Evolutionary conservation across 768 basidiomycete species (phyloP), one percentile per base, ranked within the genome.

Genomic region (Kwoniella dendrophila): DNA sequence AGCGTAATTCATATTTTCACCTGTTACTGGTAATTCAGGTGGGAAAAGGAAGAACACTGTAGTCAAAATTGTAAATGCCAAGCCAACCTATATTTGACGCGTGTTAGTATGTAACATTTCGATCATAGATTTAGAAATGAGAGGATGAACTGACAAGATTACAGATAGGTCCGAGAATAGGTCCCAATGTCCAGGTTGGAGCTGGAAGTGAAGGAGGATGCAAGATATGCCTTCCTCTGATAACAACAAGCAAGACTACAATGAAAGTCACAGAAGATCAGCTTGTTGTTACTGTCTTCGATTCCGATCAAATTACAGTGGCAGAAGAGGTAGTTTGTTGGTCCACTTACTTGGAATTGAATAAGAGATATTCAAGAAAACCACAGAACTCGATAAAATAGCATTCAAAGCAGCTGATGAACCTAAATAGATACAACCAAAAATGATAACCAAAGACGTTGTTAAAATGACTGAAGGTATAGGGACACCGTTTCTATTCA

Each of bases 181-280:
- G 62, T 8, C 80, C 80, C 38, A 80, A 74, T 26, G 71, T 71
- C 63, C 75, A 76, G 4, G 75, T 77, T 4, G 78, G 78, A n/a
- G 73, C 69, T 45, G 72, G 73, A 50, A 76, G 69, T 22, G 52
- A 65, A 30, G 76, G 66, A 4, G 60, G 69, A 8, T 47, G 53
- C 20, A 75, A 55, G 36, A 68, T 61, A 18, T 63, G 34, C 36
- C 66, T 38, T 4, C 70, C 71, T 48, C 74, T 56, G 22, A 70
- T 20, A 18, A 70, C 51, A n/a, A 68, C 70, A 18, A 72, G 63
- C 2, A 64, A 56, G 57, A 71, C 65, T 67, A 49, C 16, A 6
- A 22, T n/a, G n/a, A n/a, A n/a, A n/a, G n/a, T n/a, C n/a, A n/a
- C n/a, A n/a, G n/a, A n/a, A n/a, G n/a, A n/a, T n/a, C n/a, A n/a